Evolutionary conservation across 2,329 filamentous ascomycete genomes (phyloP).

Genomic region (Stagonosporopsis rhizophila): DNA sequence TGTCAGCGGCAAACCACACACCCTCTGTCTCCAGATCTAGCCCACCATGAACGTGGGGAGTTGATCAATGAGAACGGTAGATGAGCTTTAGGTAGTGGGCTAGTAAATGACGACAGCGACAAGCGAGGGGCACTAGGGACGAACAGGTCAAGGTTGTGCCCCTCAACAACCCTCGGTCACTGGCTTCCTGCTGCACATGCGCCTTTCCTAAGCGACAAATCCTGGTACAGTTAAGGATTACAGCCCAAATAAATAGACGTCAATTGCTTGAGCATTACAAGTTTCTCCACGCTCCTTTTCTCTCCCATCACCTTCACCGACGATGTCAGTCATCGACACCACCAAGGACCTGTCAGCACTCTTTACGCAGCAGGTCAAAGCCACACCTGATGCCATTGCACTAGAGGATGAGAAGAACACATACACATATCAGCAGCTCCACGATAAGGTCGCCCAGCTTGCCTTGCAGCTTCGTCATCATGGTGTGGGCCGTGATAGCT

Average conservation of each 20-base stretch:
- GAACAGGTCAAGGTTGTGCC: slow-evolving; percentile 15
- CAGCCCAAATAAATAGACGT: slow-evolving; percentile 30
- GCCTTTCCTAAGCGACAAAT: slow-evolving; percentile 23
- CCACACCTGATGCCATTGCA: slow-evolving; percentile 73
- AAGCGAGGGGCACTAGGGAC: slow-evolving; percentile 20
- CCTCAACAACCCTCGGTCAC: slow-evolving; percentile 16
- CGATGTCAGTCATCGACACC: slow-evolving; percentile 72
- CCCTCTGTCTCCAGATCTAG: slow-evolving; percentile 18
- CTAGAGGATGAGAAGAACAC: slow-evolving; percentile 72
- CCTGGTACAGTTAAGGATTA: slow-evolving; percentile 23
- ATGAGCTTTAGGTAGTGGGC: slow-evolving; percentile 13
- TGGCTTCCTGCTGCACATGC: slow-evolving; percentile 26
- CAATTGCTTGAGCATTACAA: slow-evolving; percentile 18
- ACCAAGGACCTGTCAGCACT: slow-evolving; percentile 75
- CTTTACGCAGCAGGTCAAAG: slow-evolving; percentile 71
- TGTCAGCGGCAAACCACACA: slow-evolving; percentile 25
- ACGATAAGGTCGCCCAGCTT: slow-evolving; percentile 70
- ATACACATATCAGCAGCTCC: slow-evolving; percentile 77
- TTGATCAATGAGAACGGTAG: slow-evolving; percentile 32
- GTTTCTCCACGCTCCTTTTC: slow-evolving; percentile 2
- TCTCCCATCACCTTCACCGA: slow-evolving; percentile 21
- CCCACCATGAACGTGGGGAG: slow-evolving; percentile 18
- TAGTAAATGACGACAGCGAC: slow-evolving; percentile 20
- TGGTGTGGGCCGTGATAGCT: slow-evolving; percentile 74
- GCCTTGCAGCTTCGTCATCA: slow-evolving; percentile 68